Conservation (phyloP, 768 basidiomycete genomes). For the Amanita molliuscula region DNA sequence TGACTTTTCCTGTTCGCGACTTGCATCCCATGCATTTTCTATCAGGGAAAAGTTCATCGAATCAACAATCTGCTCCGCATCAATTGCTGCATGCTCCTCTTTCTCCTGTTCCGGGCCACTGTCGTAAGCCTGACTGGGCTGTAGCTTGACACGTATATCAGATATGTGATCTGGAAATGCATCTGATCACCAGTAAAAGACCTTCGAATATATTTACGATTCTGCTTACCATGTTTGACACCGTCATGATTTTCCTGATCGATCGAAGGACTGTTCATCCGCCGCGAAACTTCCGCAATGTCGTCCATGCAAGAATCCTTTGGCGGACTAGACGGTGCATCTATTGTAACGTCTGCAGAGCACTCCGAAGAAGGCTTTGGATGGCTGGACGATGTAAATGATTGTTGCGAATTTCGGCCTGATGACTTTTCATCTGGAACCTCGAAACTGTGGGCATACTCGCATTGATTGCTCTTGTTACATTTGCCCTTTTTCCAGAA, state of each 20-base stretch:
- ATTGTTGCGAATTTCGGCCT: background rate
- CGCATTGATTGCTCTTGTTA: slow-evolving; percentile 5
- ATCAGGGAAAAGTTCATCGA: background rate
- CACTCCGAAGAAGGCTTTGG: background rate
- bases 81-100: background rate
- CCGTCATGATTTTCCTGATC: background rate
- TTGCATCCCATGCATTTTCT: background rate
- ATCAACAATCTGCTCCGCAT: background rate
- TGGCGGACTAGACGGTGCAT: background rate
- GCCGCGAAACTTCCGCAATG: background rate
- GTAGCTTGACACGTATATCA: background rate
- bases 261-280: background rate
- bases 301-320: background rate
- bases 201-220: background rate
- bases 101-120: background rate
- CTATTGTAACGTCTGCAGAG: background rate
- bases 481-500: slow-evolving; percentile 6
- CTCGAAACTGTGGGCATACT: slow-evolving; percentile 2
- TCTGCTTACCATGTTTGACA: too few species aligned
- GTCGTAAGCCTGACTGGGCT: background rate
- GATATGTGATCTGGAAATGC: background rate
- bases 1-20: background rate
- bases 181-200: background rate
- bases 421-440: background rate
- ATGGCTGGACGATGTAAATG: background rate